Evolutionary conservation across 2,329 filamentous ascomycete genomes (phyloP).

Genomic region (Scedosporium boydii): DNA sequence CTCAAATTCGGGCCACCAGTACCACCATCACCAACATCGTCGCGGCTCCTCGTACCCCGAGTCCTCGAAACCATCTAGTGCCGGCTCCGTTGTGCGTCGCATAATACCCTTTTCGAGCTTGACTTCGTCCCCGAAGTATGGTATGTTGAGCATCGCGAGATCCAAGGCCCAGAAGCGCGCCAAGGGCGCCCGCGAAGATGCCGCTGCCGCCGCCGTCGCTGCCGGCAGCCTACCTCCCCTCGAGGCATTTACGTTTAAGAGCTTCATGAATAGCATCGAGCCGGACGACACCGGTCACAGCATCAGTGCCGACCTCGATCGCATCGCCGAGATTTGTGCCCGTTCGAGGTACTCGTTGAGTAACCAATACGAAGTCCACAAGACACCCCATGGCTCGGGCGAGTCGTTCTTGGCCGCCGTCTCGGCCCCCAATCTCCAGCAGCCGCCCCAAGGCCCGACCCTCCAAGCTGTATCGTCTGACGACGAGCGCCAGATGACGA

Average conservation of each 20-base stretch:
- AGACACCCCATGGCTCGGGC: slow-evolving; percentile 51
- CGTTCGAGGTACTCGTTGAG: slow-evolving; percentile 55
- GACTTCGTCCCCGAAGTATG: slow-evolving; percentile 14
- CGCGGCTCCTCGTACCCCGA: not conserved
- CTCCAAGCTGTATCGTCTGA: slow-evolving; percentile 48
- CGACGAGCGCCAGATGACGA: slow-evolving; percentile 36
- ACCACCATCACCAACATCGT: slow-evolving; percentile 9
- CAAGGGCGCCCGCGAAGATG: slow-evolving; percentile 3
- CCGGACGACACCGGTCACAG: slow-evolving; percentile 30
- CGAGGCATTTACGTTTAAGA: slow-evolving; percentile 56
- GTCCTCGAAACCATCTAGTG: slow-evolving; percentile 9
- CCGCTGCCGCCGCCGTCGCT: not conserved
- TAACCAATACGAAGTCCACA: slow-evolving; percentile 59
- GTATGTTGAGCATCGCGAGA: slow-evolving; percentile 34
- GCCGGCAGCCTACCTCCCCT: slow-evolving; percentile 39
- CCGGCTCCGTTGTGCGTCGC: slow-evolving; percentile 13
- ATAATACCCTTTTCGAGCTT: slow-evolving; percentile 10
- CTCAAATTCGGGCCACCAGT: slow-evolving; percentile 18
- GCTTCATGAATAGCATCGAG: slow-evolving; percentile 49
- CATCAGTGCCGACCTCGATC: slow-evolving; percentile 50
- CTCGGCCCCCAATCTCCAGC: slow-evolving; percentile 15
- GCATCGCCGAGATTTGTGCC: slow-evolving; percentile 59
- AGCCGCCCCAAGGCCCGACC: slow-evolving; percentile 37
- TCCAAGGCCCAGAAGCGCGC: slow-evolving; percentile 25
- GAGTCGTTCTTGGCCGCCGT: slow-evolving; percentile 30